Conservation (phyloP, 2,329 filamentous ascomycete genomes). For the Cordyceps pruinosa region DNA sequence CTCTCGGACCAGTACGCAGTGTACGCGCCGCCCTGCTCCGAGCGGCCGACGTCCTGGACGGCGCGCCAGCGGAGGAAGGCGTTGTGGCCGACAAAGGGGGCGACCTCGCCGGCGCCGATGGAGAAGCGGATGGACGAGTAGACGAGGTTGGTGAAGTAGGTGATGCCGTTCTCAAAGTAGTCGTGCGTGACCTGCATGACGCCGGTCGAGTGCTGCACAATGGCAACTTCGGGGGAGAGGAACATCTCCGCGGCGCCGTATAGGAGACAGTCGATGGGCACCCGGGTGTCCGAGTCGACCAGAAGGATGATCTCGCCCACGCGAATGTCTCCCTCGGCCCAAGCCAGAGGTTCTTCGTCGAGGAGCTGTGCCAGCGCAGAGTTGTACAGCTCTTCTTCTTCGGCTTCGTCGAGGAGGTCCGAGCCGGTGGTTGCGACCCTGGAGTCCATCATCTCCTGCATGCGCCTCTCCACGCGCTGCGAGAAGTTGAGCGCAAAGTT, state of each 20-base stretch:
- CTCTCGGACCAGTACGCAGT: constrained; percentile 69
- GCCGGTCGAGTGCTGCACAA: constrained; percentile 65
- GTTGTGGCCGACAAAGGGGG: constrained; percentile 73
- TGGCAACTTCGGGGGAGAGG: constrained; percentile 60
- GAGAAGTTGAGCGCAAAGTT: constrained; percentile 61
- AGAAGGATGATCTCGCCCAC: constrained; percentile 59
- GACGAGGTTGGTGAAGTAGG: constrained; percentile 73
- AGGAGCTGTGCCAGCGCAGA: constrained; percentile 42
- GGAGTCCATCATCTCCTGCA: constrained; percentile 30
- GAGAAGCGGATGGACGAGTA: constrained; percentile 67
- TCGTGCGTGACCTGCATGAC: constrained; percentile 70
- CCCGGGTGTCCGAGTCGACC: constrained; percentile 62
- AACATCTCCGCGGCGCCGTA: constrained; percentile 68
- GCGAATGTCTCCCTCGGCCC: constrained; percentile 55
- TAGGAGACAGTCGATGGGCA: constrained; percentile 60
- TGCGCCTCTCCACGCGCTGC: constrained; percentile 54
- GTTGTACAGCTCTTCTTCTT: constrained; percentile 42
- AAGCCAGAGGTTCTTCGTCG: constrained; percentile 38
- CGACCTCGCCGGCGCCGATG: constrained; percentile 64
- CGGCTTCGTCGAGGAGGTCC: constrained; percentile 20
- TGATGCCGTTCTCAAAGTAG: constrained; percentile 67
- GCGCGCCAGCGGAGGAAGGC: constrained; percentile 62
- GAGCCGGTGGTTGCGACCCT: constrained; percentile 14
- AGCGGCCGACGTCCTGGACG: constrained; percentile 29
- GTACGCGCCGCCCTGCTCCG: constrained; percentile 47